Percentiles rank a stretch among this genome's conserved stretches.
phyloP scores from a whole-genome alignment of 1,139 yeast genomes.

The Geotrichum carabidarum region DNA sequence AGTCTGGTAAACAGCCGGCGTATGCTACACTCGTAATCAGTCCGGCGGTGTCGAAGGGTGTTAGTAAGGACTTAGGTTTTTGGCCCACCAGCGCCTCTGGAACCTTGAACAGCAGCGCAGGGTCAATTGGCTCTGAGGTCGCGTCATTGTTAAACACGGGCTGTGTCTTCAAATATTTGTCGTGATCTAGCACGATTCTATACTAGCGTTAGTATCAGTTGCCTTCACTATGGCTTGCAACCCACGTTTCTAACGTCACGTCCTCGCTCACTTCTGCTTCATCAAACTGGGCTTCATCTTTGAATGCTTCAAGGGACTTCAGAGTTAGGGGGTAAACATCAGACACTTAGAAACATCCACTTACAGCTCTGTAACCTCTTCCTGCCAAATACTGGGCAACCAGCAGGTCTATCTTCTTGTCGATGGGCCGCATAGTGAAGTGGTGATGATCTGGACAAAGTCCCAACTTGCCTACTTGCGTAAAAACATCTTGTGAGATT shows the following conservation, averaged over 20 bases:
- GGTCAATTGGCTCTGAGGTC: slow-evolving; percentile 4
- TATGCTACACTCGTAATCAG: slow-evolving; percentile 10
- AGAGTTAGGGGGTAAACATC: neutral
- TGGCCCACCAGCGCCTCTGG: neutral
- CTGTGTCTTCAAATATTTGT: slow-evolving; percentile 11
- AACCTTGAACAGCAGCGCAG: neutral
- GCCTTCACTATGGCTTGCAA: too few relatives aligned
- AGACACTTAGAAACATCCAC: neutral
- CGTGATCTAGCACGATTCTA: slow-evolving; percentile 18
- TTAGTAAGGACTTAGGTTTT: neutral
- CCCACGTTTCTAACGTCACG: slow-evolving; percentile 12
- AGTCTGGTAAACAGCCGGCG: neutral
- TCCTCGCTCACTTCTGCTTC: neutral
- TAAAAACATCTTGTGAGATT: too few relatives aligned
- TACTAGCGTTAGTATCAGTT: neutral
- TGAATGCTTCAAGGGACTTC: slow-evolving; percentile 15
- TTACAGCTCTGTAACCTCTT: slow-evolving; percentile 14
- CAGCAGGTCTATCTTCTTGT: slow-evolving; percentile 13
- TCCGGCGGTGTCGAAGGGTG: slow-evolving; percentile 13
- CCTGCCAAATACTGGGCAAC: slow-evolving; percentile 15
- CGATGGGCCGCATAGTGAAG: neutral
- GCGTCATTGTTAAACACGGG: slow-evolving; percentile 14
- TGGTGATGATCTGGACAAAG: neutral
- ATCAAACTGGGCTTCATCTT: slow-evolving; percentile 4
- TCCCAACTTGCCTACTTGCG: neutral